phyloP scores from a whole-genome alignment of 2,329 filamentous ascomycete genomes.

The Aspergillus jensenii region DNA sequence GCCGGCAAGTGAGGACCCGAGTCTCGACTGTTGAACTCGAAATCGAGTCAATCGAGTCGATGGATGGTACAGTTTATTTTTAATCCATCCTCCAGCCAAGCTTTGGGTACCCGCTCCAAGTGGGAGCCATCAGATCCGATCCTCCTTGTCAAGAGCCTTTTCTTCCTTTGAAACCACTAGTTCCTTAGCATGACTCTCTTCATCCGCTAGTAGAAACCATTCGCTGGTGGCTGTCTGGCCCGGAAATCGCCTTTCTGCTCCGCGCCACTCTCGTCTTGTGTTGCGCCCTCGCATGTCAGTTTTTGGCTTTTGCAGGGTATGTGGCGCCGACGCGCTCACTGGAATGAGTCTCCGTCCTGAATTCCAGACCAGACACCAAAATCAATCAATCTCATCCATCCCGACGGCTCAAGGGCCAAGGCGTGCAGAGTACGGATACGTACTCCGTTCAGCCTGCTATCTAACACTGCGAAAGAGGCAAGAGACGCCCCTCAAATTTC shows the following conservation, averaged over 20 bases:
- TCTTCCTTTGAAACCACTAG: constrained; percentile 5
- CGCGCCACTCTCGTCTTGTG: no score
- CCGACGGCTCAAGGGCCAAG: no score
- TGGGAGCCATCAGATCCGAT: not conserved
- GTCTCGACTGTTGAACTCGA: not conserved
- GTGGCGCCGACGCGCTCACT: not conserved
- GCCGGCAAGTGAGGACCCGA: not conserved
- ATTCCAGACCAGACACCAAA: no score
- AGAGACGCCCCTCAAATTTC: not conserved
- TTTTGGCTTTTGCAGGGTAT: not conserved
- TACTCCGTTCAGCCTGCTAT: no score
- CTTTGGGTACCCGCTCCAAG: not conserved
- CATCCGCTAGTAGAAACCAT: not conserved
- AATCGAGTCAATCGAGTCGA: not conserved
- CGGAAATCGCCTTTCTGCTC: no score
- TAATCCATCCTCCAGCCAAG: not conserved
- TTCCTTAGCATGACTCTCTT: not conserved
- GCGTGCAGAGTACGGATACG: no score
- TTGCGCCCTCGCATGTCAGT: no score
- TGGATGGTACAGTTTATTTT: not conserved
- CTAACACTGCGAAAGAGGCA: not conserved
- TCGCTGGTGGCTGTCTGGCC: not conserved
- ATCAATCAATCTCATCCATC: no score
- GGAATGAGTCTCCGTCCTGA: not conserved
- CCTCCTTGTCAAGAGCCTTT: not conserved